These are phyloP conservation scores for Albatrellus ellisii DNA, from an alignment of 768 basidiomycete genomes.

Conservation along the genomic window DNA sequence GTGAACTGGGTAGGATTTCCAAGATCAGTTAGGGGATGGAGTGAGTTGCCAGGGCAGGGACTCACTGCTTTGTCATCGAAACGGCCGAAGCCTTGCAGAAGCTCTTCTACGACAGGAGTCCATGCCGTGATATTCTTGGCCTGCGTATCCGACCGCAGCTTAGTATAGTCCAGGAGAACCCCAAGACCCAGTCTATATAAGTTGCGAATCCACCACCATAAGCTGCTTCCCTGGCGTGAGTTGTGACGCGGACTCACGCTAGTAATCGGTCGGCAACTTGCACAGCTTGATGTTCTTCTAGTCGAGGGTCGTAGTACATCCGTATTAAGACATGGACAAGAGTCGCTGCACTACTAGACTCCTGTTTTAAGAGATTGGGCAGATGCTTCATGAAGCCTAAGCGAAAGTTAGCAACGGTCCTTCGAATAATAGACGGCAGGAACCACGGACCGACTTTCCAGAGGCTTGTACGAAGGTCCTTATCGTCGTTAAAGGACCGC, in stretches of 20 bases:
- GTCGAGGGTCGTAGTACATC: constrained; percentile 91
- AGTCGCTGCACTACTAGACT: constrained; percentile 93
- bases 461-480: constrained; percentile 87
- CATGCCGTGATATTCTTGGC: constrained; percentile 92
- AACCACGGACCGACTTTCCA: constrained; percentile 94
- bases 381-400: constrained; percentile 99
- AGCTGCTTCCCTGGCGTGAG: background rate
- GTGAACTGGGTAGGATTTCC: constrained; percentile 53
- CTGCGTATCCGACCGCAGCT: constrained; percentile 81
- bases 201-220: constrained; percentile 7
- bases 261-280: constrained; percentile 65
- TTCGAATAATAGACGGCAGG: too few relatives aligned
- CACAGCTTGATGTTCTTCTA: constrained; percentile 74
- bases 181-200: constrained; percentile 63
- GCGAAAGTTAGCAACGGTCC: background rate
- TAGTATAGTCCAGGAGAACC: constrained; percentile 84
- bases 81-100: constrained; percentile 77
- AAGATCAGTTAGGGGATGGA: background rate
- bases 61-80: constrained; percentile 89
- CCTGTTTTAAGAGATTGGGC: constrained; percentile 94
- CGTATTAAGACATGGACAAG: constrained; percentile 82
- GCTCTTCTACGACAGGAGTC: constrained; percentile 98
- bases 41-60: constrained; percentile 6
- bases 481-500: constrained; percentile 94
- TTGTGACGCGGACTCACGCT: constrained; percentile 27